Conservation (phyloP, 1,284 basidiomycete genomes). For the Veloboletus limbatus region DNA sequence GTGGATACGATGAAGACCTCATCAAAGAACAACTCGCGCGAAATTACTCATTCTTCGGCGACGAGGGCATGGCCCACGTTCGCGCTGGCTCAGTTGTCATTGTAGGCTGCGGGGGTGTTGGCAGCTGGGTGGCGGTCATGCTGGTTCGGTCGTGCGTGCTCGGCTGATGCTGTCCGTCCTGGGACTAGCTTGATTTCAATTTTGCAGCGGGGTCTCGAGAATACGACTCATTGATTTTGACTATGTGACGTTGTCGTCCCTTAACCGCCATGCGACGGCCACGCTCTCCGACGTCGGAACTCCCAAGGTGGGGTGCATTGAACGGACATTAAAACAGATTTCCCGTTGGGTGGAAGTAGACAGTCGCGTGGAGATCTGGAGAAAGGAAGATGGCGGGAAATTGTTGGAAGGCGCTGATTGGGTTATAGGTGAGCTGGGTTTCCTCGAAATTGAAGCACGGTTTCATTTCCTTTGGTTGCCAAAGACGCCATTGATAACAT, state of each 20-base stretch:
- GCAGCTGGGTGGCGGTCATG: conserved; percentile 95
- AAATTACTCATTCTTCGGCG: conserved; percentile 94
- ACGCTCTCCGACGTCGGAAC: conserved; percentile 88
- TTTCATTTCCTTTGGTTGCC: conserved; percentile 12
- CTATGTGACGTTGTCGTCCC: conserved; percentile 87
- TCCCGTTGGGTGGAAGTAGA: conserved; percentile 77
- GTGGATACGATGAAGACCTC: conserved; percentile 68
- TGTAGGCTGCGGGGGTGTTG: conserved; percentile 95
- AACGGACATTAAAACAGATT: conserved; percentile 71
- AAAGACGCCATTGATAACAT: conserved; percentile 96
- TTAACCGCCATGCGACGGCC: conserved; percentile 96
- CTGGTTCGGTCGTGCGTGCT: conserved; percentile 76
- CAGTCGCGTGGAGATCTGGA: conserved; percentile 79
- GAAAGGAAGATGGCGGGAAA: conserved; percentile 68
- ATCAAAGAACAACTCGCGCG: conserved; percentile 86
- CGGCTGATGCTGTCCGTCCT: not conserved
- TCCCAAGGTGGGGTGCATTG: conserved; percentile 87
- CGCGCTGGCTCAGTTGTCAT: conserved; percentile 80
- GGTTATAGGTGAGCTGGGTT: conserved; percentile 68
- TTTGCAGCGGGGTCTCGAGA: conserved; percentile 63
- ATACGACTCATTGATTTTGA: conserved; percentile 87
- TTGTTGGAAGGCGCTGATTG: conserved; percentile 83
- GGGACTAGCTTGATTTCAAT: not conserved
- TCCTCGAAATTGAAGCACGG: conserved; percentile 12
- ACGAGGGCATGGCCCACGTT: conserved; percentile 83